phyloP scores from a whole-genome alignment of 495 filamentous ascomycete genomes.

The Tuber aestivum region DNA sequence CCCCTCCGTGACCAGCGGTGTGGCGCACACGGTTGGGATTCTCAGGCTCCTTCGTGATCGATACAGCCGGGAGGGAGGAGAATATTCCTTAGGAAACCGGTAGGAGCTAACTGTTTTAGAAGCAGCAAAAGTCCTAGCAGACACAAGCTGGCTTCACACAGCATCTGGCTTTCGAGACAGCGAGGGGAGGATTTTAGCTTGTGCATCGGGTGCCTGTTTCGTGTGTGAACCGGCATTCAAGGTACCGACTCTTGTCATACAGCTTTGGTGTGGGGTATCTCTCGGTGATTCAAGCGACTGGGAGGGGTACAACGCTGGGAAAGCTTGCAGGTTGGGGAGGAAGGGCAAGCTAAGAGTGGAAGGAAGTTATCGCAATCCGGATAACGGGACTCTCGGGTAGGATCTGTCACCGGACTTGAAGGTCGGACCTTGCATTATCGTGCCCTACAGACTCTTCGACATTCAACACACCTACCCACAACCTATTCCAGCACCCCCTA shows the following conservation, averaged over 20 bases:
- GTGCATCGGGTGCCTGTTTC: not conserved
- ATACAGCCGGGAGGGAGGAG: not conserved
- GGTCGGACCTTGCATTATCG: not conserved
- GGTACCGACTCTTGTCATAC: not conserved
- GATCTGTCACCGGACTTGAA: not conserved
- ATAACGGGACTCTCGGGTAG: not conserved
- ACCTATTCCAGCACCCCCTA: not conserved
- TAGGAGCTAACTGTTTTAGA: not conserved
- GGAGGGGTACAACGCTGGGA: not conserved
- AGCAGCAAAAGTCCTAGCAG: not conserved
- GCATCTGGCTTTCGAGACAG: not conserved
- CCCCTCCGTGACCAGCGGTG: not conserved
- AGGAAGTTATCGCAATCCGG: not conserved
- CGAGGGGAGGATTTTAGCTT: not conserved
- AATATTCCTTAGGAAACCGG: not conserved
- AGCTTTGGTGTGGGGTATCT: not conserved
- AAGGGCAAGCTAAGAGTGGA: not conserved
- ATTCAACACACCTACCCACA: not conserved
- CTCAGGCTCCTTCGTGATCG: not conserved
- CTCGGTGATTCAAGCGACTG: not conserved
- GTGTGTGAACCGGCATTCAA: not conserved
- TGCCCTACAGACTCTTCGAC: not conserved
- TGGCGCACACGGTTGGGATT: not conserved
- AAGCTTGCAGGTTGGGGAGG: not conserved
- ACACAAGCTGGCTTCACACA: conserved; percentile 1